Evolutionary conservation across 208 protist species (phyloP), one percentile per base, ranked within the genome.

Genomic region (Leishmania tarentolae): DNA sequence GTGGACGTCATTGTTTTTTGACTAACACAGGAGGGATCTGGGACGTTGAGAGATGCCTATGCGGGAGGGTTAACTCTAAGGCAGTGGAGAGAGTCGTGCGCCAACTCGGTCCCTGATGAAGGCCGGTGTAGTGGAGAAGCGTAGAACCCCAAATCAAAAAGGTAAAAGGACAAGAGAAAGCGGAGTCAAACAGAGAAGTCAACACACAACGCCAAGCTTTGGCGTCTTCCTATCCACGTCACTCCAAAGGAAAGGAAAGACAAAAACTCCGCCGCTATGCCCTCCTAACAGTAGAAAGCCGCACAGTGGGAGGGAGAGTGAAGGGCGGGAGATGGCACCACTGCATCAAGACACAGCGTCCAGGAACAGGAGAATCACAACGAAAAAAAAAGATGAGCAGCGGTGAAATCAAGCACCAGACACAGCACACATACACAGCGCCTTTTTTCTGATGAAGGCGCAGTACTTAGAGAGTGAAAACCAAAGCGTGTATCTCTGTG

Each of bases 1-100:
- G 74, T 57, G 24, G 78, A 82, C 57, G 66, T 69, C 70, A 85
- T 85, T 11, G 40, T 53, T 42, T 78, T 78, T 50, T 53, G 24
- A n/a, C n/a, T n/a, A 11, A 57, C 46, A 40, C 46, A 61, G 19
- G 72, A 24, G 15, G 9, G 31, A 76, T n/a, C 11, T 52, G 69
- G 3, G 50, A 28, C 21, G 15, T 44, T 50, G 15, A 73, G 40
- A 50, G 44, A 46, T 50, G 69, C 69, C 1, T 37, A 8, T 73
- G 66, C 52, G 44, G 28, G 28, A 53, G 24, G n/a, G 31, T 8
- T n/a, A 44, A 37, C 69, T 31, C 46, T 44, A 24, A 44, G 35
- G 8, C 47, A 74, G 47, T 53, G 35, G 42, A 69, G 44, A 63
- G 61, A 52, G 37, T 13, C 5, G 37, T 47, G 21, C 61, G 40